Conservation (phyloP, 306 rosid species). For the Vicia faba region DNA sequence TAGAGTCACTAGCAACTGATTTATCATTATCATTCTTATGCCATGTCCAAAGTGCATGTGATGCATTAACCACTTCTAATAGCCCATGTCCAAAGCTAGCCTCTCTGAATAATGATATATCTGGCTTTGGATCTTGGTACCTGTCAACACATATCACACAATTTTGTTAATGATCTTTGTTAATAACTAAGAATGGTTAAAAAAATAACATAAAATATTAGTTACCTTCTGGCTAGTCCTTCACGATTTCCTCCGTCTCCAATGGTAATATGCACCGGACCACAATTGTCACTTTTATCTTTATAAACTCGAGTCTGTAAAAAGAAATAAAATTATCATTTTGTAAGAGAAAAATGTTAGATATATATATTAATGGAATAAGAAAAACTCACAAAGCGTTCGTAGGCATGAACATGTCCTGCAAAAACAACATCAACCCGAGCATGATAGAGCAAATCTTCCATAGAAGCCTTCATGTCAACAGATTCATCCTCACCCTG, state of each 20-base stretch:
- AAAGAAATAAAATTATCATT: not conserved
- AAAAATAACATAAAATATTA: not conserved
- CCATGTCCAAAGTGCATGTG: constrained; percentile 82
- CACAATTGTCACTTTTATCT: constrained; percentile 64
- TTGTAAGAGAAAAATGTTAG: not conserved
- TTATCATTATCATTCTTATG: constrained; percentile 63
- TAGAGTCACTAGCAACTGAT: constrained; percentile 47
- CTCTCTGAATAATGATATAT: constrained; percentile 69
- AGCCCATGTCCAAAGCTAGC: constrained; percentile 88
- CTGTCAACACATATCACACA: constrained; percentile 28
- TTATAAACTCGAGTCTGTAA: constrained; percentile 71
- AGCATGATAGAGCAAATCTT: constrained; percentile 62
- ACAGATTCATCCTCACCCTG: constrained; percentile 63
- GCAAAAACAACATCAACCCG: constrained; percentile 76
- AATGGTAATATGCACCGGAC: constrained; percentile 67
- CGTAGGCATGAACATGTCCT: constrained; percentile 90
- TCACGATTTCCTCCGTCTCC: constrained; percentile 99
- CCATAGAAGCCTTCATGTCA: constrained; percentile 72
- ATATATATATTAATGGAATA: not conserved
- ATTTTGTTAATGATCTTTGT: not conserved
- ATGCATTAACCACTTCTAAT: constrained; percentile 60
- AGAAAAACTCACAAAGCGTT: constrained; percentile 70
- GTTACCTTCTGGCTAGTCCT: constrained; percentile 74
- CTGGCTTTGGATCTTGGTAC: constrained; percentile 60
- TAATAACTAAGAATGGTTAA: not conserved